Evolutionary conservation across 768 basidiomycete genomes (phyloP), one percentile per base, ranked within the genome.

Genomic region (Lepiota subincarnata): DNA sequence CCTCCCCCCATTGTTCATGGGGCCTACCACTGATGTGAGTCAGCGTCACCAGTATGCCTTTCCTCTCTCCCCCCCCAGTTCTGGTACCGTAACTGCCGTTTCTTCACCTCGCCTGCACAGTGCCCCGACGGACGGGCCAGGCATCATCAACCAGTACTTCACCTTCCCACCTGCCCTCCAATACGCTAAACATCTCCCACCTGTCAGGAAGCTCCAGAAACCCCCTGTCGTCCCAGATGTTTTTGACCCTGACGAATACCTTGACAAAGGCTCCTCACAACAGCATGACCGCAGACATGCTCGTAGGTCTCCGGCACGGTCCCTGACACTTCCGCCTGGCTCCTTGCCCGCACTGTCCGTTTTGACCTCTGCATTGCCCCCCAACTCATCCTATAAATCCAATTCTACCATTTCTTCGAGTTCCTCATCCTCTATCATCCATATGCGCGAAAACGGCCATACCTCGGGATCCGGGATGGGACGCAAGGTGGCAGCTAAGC

Each of bases 401-500:
- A 60, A 64, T 28, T 71, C 72, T 1, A 71, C 70, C 11, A 66
- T 70, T 4, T 69, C 72, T 31, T 62, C 70, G 10, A 47, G 35
- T 35, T 62, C 66, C 24, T 64, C 66, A 18, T 64, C 67, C 8
- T 63, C 67, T 18, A 57, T 64, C 35, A 60, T 63, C 16, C 66
- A 62, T n/a, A 64, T 59, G 12, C 68, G 74, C 35, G 64, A 71
- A 38, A 55, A 43, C 13, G 50, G 61, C 31, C 67, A 64, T 20
- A 68, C 68, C 47, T 59, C 70, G 14, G 65, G 65, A 31, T 62
- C 71, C 38, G 83, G 82, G 16, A 87, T 84, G 44, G 85, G 88
- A 26, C 82, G 90, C 59, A 92, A 92, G 66, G 89, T 92, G 28
- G 90, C 90, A 1, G 89, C 86, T 10, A 83, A 85, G 4, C 74